These are phyloP conservation scores for Globisporangium viniferum DNA, from an alignment of 352 stramenopile genomes.

Conservation along the genomic window DNA sequence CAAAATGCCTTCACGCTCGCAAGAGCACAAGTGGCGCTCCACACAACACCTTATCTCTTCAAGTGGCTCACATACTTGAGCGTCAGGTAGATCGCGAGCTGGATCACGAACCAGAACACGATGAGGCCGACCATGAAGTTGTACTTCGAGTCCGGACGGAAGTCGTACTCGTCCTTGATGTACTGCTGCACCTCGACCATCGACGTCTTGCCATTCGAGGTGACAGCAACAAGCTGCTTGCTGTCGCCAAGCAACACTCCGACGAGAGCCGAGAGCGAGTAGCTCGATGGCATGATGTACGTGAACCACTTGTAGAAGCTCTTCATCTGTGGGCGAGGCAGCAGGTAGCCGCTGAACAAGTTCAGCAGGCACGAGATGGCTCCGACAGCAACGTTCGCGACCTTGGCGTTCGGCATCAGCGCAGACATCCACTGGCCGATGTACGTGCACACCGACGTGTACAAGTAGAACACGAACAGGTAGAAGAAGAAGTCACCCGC, in stretches of 20 bases:
- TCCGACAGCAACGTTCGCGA: constrained; percentile 70
- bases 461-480: constrained; percentile 39
- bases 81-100: constrained; percentile 56
- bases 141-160: constrained; percentile 41
- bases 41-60: constrained; percentile 38
- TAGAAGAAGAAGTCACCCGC: constrained; percentile 18
- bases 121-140: constrained; percentile 43
- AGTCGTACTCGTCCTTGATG: constrained; percentile 50
- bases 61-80: constrained; percentile 70
- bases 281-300: constrained; percentile 36
- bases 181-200: constrained; percentile 23
- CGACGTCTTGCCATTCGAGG: no score
- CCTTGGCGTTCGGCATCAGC: constrained; percentile 70
- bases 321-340: constrained; percentile 32
- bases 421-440: constrained; percentile 74
- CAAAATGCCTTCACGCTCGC: not conserved
- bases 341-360: constrained; percentile 43
- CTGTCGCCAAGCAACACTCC: constrained; percentile 28
- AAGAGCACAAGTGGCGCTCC: not conserved
- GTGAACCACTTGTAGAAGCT: constrained; percentile 40
- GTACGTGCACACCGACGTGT: constrained; percentile 44
- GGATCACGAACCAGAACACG: constrained; percentile 54
- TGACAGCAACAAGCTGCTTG: constrained; percentile 21
- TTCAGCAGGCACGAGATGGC: constrained; percentile 69
- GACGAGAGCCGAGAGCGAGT: constrained; percentile 32